Conservation (phyloP, 2,329 filamentous ascomycete genomes). For the Alternaria triticimaculans region DNA sequence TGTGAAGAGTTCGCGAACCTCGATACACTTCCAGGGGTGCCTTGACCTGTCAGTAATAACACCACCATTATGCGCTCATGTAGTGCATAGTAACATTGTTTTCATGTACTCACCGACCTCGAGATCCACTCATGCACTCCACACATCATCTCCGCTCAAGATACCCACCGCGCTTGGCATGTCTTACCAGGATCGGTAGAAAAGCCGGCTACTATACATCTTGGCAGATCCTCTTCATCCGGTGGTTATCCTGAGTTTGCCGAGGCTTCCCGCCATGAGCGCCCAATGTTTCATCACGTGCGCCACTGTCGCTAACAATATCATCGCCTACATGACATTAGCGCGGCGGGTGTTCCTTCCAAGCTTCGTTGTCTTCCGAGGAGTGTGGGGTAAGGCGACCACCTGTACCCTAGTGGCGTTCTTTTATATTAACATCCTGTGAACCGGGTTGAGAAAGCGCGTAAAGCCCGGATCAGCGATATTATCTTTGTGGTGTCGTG, state of each 20-base stretch:
- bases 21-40: background rate
- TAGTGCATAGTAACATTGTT: background rate
- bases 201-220: constrained; percentile 1
- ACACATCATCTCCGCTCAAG: constrained; percentile 2
- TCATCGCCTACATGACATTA: background rate
- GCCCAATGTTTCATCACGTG: constrained; percentile 6
- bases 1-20: background rate
- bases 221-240: constrained; percentile 6
- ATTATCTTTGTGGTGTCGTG: constrained; percentile 5
- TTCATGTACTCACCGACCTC: constrained; percentile 1
- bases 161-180: constrained; percentile 10
- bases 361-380: background rate
- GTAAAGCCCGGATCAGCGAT: constrained; percentile 12
- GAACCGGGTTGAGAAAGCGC: constrained; percentile 9
- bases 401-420: constrained; percentile 2
- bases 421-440: constrained; percentile 15
- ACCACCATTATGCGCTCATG: background rate
- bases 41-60: background rate
- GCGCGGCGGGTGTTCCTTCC: background rate
- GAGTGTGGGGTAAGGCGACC: constrained; percentile 7
- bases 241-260: constrained; percentile 10
- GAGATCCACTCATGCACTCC: constrained; percentile 10
- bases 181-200: constrained; percentile 4
- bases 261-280: constrained; percentile 6
- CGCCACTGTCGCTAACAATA: background rate